phyloP scores from a whole-genome alignment of 2,329 filamentous ascomycete genomes.

The Diaporthe sp. region DNA sequence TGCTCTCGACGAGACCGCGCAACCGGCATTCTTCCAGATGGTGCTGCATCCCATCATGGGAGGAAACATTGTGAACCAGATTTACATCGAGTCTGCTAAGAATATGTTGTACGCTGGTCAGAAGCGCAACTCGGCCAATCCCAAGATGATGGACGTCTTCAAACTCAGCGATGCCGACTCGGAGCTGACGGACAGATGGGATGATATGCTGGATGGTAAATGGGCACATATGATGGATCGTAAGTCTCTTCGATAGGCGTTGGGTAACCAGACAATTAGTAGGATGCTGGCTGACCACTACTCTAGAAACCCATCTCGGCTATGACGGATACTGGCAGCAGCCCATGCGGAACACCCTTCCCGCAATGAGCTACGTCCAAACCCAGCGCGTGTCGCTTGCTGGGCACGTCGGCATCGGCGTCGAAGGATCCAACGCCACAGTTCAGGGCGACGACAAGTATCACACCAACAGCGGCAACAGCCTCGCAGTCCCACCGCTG shows the following conservation, averaged over 20 bases:
- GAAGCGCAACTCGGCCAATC: slow-evolving; percentile 67
- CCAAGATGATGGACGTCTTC: slow-evolving; percentile 64
- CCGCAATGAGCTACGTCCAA: slow-evolving; percentile 71
- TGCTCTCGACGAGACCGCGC: slow-evolving; percentile 59
- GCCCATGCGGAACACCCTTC: slow-evolving; percentile 77
- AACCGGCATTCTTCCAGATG: slow-evolving; percentile 73
- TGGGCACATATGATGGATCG: slow-evolving; percentile 74
- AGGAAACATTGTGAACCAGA: slow-evolving; percentile 67
- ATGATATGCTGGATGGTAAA: slow-evolving; percentile 70
- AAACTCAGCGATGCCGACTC: slow-evolving; percentile 68
- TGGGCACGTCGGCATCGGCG: slow-evolving; percentile 72
- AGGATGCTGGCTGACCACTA: slow-evolving; percentile 5
- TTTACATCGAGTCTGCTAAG: slow-evolving; percentile 61
- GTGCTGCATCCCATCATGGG: slow-evolving; percentile 71
- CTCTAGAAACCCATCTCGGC: slow-evolving; percentile 63
- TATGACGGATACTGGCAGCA: slow-evolving; percentile 75
- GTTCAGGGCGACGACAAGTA: slow-evolving; percentile 76
- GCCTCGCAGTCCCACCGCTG: slow-evolving; percentile 66
- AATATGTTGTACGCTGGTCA: slow-evolving; percentile 67
- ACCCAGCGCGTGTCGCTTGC: slow-evolving; percentile 68
- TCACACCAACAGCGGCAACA: slow-evolving; percentile 67
- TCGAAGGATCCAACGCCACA: slow-evolving; percentile 75
- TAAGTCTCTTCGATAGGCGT: slow-evolving; percentile 43
- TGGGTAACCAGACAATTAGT: neutral
- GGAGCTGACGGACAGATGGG: slow-evolving; percentile 67